Evolutionary conservation across 1,139 yeast genomes (phyloP).

Genomic region (Blastobotrys aristatus): DNA sequence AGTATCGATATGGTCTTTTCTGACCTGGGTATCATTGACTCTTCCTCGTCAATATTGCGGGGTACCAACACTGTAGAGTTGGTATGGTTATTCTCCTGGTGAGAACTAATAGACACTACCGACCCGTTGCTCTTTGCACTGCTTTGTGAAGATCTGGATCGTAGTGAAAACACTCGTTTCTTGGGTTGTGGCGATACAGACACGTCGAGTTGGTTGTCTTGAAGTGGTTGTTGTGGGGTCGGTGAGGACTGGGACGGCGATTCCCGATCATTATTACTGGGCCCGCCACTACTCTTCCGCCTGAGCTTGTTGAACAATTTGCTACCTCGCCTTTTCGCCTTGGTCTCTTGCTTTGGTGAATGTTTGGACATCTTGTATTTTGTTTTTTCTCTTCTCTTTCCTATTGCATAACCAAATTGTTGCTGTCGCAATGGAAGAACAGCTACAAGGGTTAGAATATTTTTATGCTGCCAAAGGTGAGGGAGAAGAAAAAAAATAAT

Average conservation of each 20-base stretch:
- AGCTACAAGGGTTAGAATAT: no score
- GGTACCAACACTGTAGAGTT: not conserved
- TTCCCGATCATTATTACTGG: slow-evolving; percentile 2
- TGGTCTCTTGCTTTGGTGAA: not conserved
- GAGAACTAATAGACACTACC: not conserved
- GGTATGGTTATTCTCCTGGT: not conserved
- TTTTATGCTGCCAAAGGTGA: no score
- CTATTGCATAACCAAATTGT: no score
- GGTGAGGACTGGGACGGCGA: slow-evolving; percentile 1
- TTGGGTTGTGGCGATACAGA: not conserved
- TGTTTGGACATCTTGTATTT: not conserved
- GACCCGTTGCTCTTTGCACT: not conserved
- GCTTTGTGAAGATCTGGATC: slow-evolving; percentile 6
- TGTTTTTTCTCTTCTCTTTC: no score
- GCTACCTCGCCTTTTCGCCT: not conserved
- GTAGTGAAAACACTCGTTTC: not conserved
- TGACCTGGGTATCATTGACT: not conserved
- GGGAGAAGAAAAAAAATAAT: no score
- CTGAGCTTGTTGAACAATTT: not conserved
- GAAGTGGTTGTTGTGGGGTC: not conserved
- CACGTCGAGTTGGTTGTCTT: not conserved
- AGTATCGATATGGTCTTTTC: not conserved
- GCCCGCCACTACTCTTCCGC: slow-evolving; percentile 2
- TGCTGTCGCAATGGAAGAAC: no score
- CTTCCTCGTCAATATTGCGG: not conserved